phyloP scores from a whole-genome alignment of 305 asterid species.

The Coffea humblotiana region DNA sequence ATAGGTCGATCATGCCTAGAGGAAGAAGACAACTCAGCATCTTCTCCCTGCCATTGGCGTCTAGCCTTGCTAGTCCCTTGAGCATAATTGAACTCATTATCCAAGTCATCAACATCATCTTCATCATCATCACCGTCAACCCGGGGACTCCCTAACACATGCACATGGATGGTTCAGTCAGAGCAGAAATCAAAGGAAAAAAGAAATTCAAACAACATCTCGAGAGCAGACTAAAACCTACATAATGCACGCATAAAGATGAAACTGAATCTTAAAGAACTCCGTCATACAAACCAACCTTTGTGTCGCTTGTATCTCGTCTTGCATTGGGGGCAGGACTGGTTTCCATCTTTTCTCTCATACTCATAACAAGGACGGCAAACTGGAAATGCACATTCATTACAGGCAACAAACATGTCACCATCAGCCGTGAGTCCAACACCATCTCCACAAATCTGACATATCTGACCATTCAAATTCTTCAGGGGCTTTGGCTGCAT shows the following conservation, averaged over 20 bases:
- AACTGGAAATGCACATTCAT: conserved; percentile 65
- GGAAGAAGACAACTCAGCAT: conserved; percentile 70
- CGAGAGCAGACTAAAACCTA: not conserved
- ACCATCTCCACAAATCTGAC: conserved; percentile 61
- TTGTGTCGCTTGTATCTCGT: conserved; percentile 55
- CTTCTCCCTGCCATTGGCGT: conserved; percentile 81
- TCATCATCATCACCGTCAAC: conserved; percentile 90
- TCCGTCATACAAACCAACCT: conserved; percentile 5
- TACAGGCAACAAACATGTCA: conserved; percentile 61
- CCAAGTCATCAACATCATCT: conserved; percentile 75
- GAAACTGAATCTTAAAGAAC: not conserved
- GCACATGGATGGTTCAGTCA: conserved; percentile 1
- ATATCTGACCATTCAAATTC: conserved; percentile 49
- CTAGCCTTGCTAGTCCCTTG: conserved; percentile 63
- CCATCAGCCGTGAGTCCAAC: conserved; percentile 50
- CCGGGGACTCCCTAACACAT: conserved; percentile 60
- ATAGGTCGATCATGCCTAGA: conserved; percentile 74
- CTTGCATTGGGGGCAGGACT: conserved; percentile 62
- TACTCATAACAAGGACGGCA: conserved; percentile 66
- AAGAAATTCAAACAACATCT: not conserved
- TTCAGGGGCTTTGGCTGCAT: conserved; percentile 43
- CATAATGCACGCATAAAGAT: not conserved
- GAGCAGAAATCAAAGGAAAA: not conserved
- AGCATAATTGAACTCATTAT: conserved; percentile 63
- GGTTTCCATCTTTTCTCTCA: conserved; percentile 61